These are phyloP conservation scores for Alternaria triticina DNA, from an alignment of 2,329 filamentous ascomycete genomes.

Conservation along the genomic window DNA sequence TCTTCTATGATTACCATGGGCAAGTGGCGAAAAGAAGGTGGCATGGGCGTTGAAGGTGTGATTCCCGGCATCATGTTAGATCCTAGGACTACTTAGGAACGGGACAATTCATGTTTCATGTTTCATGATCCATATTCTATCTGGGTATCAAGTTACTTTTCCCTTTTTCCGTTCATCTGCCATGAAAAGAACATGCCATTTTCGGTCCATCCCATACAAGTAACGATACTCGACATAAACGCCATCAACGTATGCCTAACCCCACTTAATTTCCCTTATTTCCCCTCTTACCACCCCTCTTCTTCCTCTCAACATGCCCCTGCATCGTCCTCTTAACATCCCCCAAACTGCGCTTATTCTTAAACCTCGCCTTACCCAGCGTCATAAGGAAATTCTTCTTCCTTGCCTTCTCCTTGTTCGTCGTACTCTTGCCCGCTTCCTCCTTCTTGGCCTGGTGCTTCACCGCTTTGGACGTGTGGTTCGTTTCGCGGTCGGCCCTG, in stretches of 20 bases:
- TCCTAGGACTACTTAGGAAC: background rate
- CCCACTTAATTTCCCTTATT: conserved; percentile 59
- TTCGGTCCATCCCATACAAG: background rate
- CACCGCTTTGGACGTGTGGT: conserved; percentile 86
- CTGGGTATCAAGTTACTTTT: conserved; percentile 1
- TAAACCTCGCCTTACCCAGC: conserved; percentile 90
- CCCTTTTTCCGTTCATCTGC: background rate
- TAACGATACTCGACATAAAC: background rate
- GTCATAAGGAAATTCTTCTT: conserved; percentile 99
- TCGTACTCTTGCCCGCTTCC: conserved; percentile 89
- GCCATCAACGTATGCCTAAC: background rate
- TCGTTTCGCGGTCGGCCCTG: conserved; percentile 78
- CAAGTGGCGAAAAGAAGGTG: background rate
- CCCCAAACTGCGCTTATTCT: conserved; percentile 91
- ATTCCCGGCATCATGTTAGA: too few relatives aligned
- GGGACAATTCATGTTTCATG: background rate
- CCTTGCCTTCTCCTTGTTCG: conserved; percentile 94
- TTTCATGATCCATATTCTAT: background rate
- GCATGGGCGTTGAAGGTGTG: background rate
- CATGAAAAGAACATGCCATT: background rate
- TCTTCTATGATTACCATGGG: background rate
- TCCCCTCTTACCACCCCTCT: conserved; percentile 80
- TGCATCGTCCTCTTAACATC: conserved; percentile 82
- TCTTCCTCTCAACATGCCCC: conserved; percentile 81
- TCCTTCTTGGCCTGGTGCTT: conserved; percentile 87